Evolutionary conservation across 2,329 filamentous ascomycete genomes (phyloP).

Genomic region (Microdochium trichocladiopsis): DNA sequence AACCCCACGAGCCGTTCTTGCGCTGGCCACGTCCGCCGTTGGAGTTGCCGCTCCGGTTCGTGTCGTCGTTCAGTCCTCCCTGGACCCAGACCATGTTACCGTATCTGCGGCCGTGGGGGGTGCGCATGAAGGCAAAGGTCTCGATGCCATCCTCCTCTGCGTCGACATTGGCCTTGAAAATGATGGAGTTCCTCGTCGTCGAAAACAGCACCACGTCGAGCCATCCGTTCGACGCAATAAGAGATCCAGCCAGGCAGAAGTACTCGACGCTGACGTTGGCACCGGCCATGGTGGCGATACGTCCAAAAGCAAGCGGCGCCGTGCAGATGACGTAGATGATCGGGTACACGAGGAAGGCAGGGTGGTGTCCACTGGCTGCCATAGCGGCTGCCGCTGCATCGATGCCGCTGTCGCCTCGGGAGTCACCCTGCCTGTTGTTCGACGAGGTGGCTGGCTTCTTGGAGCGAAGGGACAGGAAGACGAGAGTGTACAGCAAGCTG

Average conservation of each 20-base stretch:
- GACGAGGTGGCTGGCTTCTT: constrained; percentile 4
- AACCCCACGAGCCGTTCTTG: constrained; percentile 6
- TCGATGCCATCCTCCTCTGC: constrained; percentile 38
- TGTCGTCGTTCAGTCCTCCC: constrained; percentile 8
- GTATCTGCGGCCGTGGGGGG: constrained; percentile 16
- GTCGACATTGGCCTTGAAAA: constrained; percentile 29
- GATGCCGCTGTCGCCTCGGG: neutral
- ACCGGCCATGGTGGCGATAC: constrained; percentile 56
- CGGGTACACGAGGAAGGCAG: constrained; percentile 59
- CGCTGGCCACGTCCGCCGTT: neutral
- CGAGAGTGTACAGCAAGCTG: constrained; percentile 25
- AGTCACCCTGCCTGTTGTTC: neutral
- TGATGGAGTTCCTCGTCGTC: constrained; percentile 42
- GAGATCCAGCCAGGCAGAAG: constrained; percentile 51
- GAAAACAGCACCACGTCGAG: constrained; percentile 48
- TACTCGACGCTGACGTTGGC: constrained; percentile 41
- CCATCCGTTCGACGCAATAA: constrained; percentile 51
- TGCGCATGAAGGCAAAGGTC: constrained; percentile 44
- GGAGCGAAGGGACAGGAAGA: constrained; percentile 24
- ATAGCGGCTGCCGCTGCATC: constrained; percentile 8
- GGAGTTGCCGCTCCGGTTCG: neutral
- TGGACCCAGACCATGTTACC: constrained; percentile 23
- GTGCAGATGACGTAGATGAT: constrained; percentile 65
- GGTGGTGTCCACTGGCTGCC: constrained; percentile 28
- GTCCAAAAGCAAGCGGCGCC: constrained; percentile 55